Evolutionary conservation across 2,329 filamentous ascomycete species (phyloP), one percentile per base, ranked within the genome.

Genomic region (Neospermospora avenae): DNA sequence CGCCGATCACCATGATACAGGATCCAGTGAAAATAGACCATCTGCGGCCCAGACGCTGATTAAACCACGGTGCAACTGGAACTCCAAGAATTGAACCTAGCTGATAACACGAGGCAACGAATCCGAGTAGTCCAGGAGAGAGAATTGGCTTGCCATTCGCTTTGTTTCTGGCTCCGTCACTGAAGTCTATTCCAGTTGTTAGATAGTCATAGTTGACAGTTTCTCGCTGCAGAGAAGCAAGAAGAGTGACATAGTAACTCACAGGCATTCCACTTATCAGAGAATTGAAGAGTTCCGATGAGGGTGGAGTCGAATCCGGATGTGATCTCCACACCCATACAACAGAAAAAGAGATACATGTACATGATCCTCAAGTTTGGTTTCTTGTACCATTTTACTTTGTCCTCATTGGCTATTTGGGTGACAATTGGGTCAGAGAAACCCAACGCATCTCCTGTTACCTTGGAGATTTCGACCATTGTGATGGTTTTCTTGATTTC

Each of bases 21-120:
- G 81, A 84, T 0, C 84, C 83, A 25, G 78, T 72, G 62, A 85
- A 75, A 60, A 86, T 82, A n/a, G 81, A 78, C 75, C 76, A 79
- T 61, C 80, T 74, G 61, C 80, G 70, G 14, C 81, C 82, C 42
- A 77, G 74, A 20, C 72, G 71, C 59, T 84, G 78, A 55, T 80
- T 80, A 4, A 84, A 65, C 57, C 77, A 76, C 0, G 81, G 77
- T 3, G 83, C 80, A 59, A 85, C 73, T 0, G 82, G 82, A 8
- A 85, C 77, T 20, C 76, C 77, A 39, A 80, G 74, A 57, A 84
- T 79, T 8, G 81, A 81, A 3, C 82, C 82, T 3, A 84, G 74
- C 55, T 80, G 80, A 68, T 84, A 85, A 55, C 77, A 80, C 2
- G 81, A 80, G 16, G 78, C 78, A 39, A 84, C 73, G 56, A 84